phyloP scores from a whole-genome alignment of 2,329 filamentous ascomycete genomes.

The Xylariaceae sp. region DNA sequence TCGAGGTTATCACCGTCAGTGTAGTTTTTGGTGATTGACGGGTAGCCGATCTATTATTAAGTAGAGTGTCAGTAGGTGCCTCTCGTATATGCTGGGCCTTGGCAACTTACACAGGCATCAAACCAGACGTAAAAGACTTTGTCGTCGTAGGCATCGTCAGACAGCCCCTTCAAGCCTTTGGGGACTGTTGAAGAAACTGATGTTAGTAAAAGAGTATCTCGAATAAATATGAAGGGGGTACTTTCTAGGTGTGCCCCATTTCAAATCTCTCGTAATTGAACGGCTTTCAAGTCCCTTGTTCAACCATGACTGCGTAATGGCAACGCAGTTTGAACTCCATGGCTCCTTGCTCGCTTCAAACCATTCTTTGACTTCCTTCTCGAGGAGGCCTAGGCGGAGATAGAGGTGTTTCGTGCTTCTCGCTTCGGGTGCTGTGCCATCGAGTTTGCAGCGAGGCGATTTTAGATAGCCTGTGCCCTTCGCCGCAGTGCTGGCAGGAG shows the following conservation, averaged over 20 bases:
- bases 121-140: constrained; percentile 88
- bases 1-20: constrained; percentile 49
- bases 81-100: constrained; percentile 46
- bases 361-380: constrained; percentile 73
- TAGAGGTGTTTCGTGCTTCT: constrained; percentile 87
- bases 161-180: constrained; percentile 43
- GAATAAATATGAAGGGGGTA: not conserved
- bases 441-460: constrained; percentile 68
- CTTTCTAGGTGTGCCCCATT: constrained; percentile 65
- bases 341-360: constrained; percentile 66
- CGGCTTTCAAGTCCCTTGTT: constrained; percentile 78
- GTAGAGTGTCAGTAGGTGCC: constrained; percentile 22
- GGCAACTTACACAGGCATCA: constrained; percentile 62
- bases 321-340: constrained; percentile 70
- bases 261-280: constrained; percentile 87
- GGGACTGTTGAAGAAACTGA: constrained; percentile 35
- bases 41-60: constrained; percentile 60
- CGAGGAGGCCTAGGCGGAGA: constrained; percentile 77
- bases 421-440: constrained; percentile 72
- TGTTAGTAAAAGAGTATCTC: constrained; percentile 5
- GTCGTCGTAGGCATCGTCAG: constrained; percentile 49
- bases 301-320: constrained; percentile 76
- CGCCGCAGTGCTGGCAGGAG: constrained; percentile 23
- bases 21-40: constrained; percentile 85
- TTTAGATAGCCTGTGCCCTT: constrained; percentile 40